A percentile compares a stretch with the other conserved stretches of the same genome.
Conservation (phyloP, 768 basidiomycete species). For the Phylloporus scabripes region DNA sequence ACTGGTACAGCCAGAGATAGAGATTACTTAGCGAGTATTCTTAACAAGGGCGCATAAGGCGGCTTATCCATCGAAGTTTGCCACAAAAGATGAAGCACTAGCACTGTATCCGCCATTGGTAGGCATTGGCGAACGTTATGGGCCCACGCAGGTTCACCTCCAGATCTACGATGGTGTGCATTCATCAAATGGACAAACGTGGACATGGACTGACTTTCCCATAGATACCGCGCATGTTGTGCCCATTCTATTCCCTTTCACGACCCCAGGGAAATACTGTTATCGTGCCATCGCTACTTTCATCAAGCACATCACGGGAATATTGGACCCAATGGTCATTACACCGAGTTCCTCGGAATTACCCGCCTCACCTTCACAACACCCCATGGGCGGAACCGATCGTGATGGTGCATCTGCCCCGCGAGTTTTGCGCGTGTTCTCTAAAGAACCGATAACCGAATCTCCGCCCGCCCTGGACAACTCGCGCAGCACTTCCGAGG, state of each 20-base stretch:
- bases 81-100: constrained; percentile 40
- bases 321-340: constrained; percentile 18
- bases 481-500: background rate
- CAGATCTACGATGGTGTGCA: constrained; percentile 82
- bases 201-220: constrained; percentile 6
- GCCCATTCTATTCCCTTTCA: constrained; percentile 70
- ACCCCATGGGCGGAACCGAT: constrained; percentile 1
- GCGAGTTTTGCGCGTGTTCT: constrained; percentile 1
- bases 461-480: background rate
- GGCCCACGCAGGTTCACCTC: constrained; percentile 80
- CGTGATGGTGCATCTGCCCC: background rate
- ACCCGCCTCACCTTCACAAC: background rate
- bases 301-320: constrained; percentile 58
- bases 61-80: constrained; percentile 70
- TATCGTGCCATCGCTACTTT: constrained; percentile 74
- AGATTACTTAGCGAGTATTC: background rate
- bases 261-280: constrained; percentile 74
- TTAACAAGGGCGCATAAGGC: constrained; percentile 81
- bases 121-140: constrained; percentile 47
- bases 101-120: constrained; percentile 52
- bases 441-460: background rate
- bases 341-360: constrained; percentile 10
- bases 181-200: constrained; percentile 17
- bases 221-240: constrained; percentile 68
- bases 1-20: background rate